A percentile compares a stretch with the other conserved stretches of the same genome.
Evolutionary conservation across 2,329 filamentous ascomycete species (phyloP).

Genomic region (Cladosporium sp.): DNA sequence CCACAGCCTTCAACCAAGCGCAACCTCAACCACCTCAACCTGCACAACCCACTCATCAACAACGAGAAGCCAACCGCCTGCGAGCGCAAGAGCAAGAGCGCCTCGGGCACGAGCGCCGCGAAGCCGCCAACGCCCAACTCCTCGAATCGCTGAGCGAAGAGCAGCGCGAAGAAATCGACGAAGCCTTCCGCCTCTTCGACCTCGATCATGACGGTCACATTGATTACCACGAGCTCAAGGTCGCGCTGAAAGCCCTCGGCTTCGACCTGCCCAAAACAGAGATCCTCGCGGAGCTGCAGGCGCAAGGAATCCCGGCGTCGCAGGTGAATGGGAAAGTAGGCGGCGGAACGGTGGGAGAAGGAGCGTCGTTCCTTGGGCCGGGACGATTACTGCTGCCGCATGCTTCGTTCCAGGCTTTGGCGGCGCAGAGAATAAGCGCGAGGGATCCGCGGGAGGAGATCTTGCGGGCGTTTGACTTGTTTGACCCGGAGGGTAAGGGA

Average conservation of each 20-base stretch:
- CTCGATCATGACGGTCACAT: constrained; percentile 92
- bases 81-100: constrained; percentile 29
- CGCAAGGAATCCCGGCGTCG: constrained; percentile 67
- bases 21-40: constrained; percentile 18
- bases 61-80: constrained; percentile 39
- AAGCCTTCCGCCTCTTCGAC: constrained; percentile 95
- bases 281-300: constrained; percentile 75
- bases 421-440: constrained; percentile 75
- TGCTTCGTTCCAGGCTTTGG: constrained; percentile 68
- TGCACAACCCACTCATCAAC: constrained; percentile 35
- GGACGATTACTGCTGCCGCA: constrained; percentile 72
- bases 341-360: constrained; percentile 16
- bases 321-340: constrained; percentile 21
- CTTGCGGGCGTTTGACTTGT: constrained; percentile 84
- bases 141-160: constrained; percentile 72
- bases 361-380: constrained; percentile 39
- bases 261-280: constrained; percentile 88
- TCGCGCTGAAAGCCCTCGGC: constrained; percentile 90
- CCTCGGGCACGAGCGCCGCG: constrained; percentile 43
- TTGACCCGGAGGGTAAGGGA: constrained; percentile 90
- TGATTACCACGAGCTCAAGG: constrained; percentile 97
- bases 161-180: constrained; percentile 88
- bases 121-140: constrained; percentile 46
- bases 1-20: constrained; percentile 36
- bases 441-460: constrained; percentile 91